Evolutionary conservation across 177 flowering plant genomes (phyloP), one percentile per base, ranked within the genome.

Genomic region (Telopea speciosissima): DNA sequence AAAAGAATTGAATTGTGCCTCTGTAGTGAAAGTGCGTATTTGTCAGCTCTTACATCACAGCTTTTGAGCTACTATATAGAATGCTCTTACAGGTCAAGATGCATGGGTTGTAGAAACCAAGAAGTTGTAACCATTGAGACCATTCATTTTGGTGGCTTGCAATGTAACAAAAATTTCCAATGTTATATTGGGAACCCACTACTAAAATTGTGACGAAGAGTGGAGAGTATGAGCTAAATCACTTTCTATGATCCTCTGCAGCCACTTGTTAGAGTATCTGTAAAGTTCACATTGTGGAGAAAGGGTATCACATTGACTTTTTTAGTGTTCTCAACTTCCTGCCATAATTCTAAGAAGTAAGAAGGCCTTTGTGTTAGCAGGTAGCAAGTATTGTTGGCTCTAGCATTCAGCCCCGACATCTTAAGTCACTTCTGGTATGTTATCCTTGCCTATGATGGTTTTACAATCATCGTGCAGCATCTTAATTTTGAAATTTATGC

Each of bases 391-490:
- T 84, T 69, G 70, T 89, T 72, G 68, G 72, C 79, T 81, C 85
- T 25, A 86, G 86, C 72, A 81, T 89, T 61, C 93, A 89, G 69
- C 89, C 90, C 71, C 86, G 83, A 72, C 83, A 78, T 26, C 84
- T 84, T 87, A 10, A 79, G 68, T 45, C 79, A 11, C 56, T 82
- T 49, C 80, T 86, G 88, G 89, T 87, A 82, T 62, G 21, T 36
- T 68, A 31, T 61, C 12, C 61, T 69, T 63, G 28, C 52, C 23
- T 64, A 23, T 56, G 23, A 33, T 61, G 60, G 8, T 26, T 28
- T 68, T 62, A 4, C n/a, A 69, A n/a, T 52, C 26, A 58, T n/a
- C 12, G 1, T 49, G 16, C 25, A 8, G 26, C 28, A 25, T 8
- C 9, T 61, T 25, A n/a, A 49, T 49, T 16, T 17, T 66, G 61